Base-by-base conservation (phyloP, 805 yeast genomes). In the Scheffersomyces ergatensis region DNA sequence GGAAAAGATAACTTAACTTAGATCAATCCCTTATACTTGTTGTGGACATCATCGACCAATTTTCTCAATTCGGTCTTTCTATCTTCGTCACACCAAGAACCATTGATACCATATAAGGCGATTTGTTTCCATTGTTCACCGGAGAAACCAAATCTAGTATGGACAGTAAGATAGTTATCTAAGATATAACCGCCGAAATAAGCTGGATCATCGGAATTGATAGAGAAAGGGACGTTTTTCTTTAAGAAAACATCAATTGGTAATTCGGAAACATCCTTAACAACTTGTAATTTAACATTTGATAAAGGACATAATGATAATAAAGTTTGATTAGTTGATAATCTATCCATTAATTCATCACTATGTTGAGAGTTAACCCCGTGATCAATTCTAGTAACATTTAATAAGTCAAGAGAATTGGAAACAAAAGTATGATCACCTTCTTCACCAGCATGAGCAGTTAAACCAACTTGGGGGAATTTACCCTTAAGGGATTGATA, bases 401-500 rank as follows among this genome's bases (percentile, higher is more conserved):
- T 70, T 43, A 84, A 71, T 35, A 70, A 42, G 51, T 83, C 82
- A 45, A 86, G 63, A 2, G 93, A 66, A 39, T 71, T 72, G 8
- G 64, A 43, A 20, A 86, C 85, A 49, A 69, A 85, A n/a, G 78
- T 74, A 32, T 88, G 80, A 47, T 83, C 87, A 39, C 92, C 95
- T 67, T 87, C 95, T 63, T 87, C 95, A 53, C 95, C 95, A 2
- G 93, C 95, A 55, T 87, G 95, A 2, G 95, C 92, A 27, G 95
- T 87, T 40, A 84, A 69, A 30, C 79, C 74, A 40, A 82, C 74
- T 18, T 76, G 63, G 18, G 83, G 78, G 53, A 70, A 76, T 32
- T 67, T 55, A 18, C 67, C 63, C 40, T 67, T 69, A 6, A 85
- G 74, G 16, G 58, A 53, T 8, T 61, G 50, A 58, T 82, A 87